Base-by-base conservation (phyloP, 225 moss, liverwort and hornwort genomes). In the Anthoceros angustus region DNA sequence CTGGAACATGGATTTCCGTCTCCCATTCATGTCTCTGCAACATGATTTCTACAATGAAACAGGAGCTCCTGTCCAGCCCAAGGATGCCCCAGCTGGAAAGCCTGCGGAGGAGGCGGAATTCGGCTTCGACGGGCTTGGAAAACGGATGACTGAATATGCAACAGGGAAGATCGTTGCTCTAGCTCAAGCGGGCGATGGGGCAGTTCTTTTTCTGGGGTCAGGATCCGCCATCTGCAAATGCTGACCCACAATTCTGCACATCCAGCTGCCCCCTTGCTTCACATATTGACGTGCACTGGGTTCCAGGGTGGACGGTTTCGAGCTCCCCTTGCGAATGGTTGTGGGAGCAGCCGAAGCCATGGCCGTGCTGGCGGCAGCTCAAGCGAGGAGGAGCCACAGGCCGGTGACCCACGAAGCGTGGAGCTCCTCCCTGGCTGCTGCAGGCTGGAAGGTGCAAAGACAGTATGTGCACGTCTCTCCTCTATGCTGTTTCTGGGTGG, bases 341-440 rank as follows among this genome's bases (percentile, higher is more conserved):
- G 79, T 85, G 2, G 84, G 84, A 39, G 79, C 84, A 40, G 84
- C 81, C 24, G 81, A 85, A 79, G 84, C 84, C 21, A 85, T 85
- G 79, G 81, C 84, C 10, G 79, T 84, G 11, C 69, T 84, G 42
- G 79, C 84, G 71, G 81, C 81, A 25, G 84, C 79, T 11, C 84
- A 85, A 64, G 84, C 81, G 65, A 72, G 84, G 26, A 81, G 75
- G 66, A 76, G 72, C 61, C 67, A 79, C 25, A 72, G 84, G 49
- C 84, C 79, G 65, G 70, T 77, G 32, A 85, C 84, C 23, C 84
- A 85, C 67, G 84, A 85, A 75, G 84, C 84, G n/a, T 82, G 84
- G 84, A 75, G 84, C 43, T 77, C 77, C 67, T 81, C 79, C 63
- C 75, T 85, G 63, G 81, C 81, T 63, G 79, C 77, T 42, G 81